These are phyloP conservation scores for Nelumbo lutea DNA, from an alignment of 164 flowering plant species.

Conservation along the genomic window DNA sequence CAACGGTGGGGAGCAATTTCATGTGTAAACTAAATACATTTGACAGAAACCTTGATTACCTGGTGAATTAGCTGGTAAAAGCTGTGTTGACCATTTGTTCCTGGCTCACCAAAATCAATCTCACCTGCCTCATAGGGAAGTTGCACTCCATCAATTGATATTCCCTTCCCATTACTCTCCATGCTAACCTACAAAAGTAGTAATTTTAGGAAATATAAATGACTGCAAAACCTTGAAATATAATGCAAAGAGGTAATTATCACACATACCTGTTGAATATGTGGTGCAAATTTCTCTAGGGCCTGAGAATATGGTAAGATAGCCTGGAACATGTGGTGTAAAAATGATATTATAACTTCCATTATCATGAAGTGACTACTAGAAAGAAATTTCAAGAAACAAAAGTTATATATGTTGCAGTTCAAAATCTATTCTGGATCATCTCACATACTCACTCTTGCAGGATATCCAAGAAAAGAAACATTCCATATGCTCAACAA, in stretches of 20 bases:
- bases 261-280: conserved; percentile 78
- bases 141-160: conserved; percentile 86
- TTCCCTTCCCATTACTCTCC: conserved; percentile 99
- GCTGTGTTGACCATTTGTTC: conserved; percentile 99
- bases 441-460: conserved; percentile 61
- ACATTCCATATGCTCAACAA: conserved; percentile 95
- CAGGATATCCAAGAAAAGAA: conserved; percentile 87
- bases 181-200: conserved; percentile 71
- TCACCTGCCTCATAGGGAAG: conserved; percentile 96
- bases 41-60: conserved; percentile 31
- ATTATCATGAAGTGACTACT: not conserved
- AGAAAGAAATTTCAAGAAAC: not conserved
- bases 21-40: not conserved
- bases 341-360: conserved; percentile 1
- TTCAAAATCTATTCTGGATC: not conserved
- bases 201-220: conserved; percentile 2
- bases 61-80: conserved; percentile 98
- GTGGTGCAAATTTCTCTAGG: conserved; percentile 92
- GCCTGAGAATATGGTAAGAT: conserved; percentile 95
- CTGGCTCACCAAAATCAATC: conserved; percentile 99
- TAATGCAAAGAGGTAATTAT: not conserved
- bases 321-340: conserved; percentile 45
- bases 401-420: not conserved
- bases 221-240: not conserved
- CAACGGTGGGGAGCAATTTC: not conserved